These are phyloP conservation scores for Euphrasia arctica DNA, from an alignment of 305 asterid genomes.

Conservation along the genomic window DNA sequence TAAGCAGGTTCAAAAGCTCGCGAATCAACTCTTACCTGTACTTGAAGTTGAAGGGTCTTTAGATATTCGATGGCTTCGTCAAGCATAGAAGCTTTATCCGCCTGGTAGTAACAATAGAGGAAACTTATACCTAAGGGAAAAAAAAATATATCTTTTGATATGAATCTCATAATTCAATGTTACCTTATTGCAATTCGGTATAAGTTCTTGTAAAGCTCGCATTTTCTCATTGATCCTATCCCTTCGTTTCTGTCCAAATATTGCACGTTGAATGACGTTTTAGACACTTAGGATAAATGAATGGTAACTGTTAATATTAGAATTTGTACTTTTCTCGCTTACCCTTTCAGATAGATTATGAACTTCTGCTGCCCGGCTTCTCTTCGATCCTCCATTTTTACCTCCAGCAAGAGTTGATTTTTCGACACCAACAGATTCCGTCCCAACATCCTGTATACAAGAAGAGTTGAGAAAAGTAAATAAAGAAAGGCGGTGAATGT, in stretches of 20 bases:
- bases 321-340: slow-evolving; percentile 27
- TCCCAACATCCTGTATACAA: slow-evolving; percentile 63
- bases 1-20: slow-evolving; percentile 13
- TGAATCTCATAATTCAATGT: slow-evolving; percentile 11
- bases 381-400: slow-evolving; percentile 52
- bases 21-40: slow-evolving; percentile 63
- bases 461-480: slow-evolving; percentile 22
- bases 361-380: slow-evolving; percentile 96
- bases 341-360: slow-evolving; percentile 98
- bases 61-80: slow-evolving; percentile 97
- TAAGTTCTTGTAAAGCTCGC: slow-evolving; percentile 94
- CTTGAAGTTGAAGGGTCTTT: slow-evolving; percentile 94
- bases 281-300: neutral
- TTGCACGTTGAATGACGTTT: slow-evolving; percentile 21
- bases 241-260: slow-evolving; percentile 70
- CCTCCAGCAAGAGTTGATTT: slow-evolving; percentile 44
- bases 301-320: neutral
- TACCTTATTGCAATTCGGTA: slow-evolving; percentile 98
- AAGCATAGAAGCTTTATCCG: slow-evolving; percentile 97
- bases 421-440: slow-evolving; percentile 56
- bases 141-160: slow-evolving; percentile 21
- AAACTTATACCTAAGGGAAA: no score
- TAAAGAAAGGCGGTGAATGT: neutral
- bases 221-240: slow-evolving; percentile 94
- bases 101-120: slow-evolving; percentile 54